Evolutionary conservation across 2,329 filamentous ascomycete genomes (phyloP), one percentile per base, ranked within the genome.

Genomic region (Emmonsiellopsis sp.): DNA sequence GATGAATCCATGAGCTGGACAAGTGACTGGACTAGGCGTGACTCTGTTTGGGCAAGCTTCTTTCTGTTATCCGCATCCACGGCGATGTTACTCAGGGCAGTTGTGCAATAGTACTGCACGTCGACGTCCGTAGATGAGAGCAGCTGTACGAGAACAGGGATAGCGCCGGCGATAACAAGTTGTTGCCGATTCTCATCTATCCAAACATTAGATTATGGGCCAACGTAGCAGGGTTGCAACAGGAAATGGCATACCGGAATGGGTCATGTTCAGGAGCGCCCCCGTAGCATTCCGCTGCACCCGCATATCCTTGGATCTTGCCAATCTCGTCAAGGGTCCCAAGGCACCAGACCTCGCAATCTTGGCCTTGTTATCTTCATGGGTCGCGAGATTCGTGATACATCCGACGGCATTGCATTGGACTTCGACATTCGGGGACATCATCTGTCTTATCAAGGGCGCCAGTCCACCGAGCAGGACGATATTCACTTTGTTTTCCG

Each of bases 21-120:
- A 48, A 98, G 77, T 7, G 89, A 95, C 67, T 95, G 89, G 26
- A 98, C 91, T 30, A 98, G 80, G 60, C 91, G 89, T 20, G 88
- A 84, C 69, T 98, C 93, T 7, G 87, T 91, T 65, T 94, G 86
- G 32, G 92, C 89, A 52, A 98, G 80, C 68, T 92, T 90, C 66
- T 91, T 89, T 61, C 93, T 81, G 73, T 97, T 97, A 65, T 84
- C 86, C 45, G 86, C 80, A 67, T 98, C 93, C 52, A 98, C 93
- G 6, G 93, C 93, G 62, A 98, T 98, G 70, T 98, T 98, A 79
- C 92, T 97, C 55, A 98, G 81, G 10, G 93, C 93, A 4, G 93
- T 98, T 15, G 93, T 98, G 76, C 93, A 98, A 74, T 98, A 98
- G 73, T 98, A 98, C 74, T 98, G 93, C 34, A 98, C 93, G 67